Conservation (phyloP, 2,329 filamentous ascomycete species). For the Aspergillus amoenus region DNA sequence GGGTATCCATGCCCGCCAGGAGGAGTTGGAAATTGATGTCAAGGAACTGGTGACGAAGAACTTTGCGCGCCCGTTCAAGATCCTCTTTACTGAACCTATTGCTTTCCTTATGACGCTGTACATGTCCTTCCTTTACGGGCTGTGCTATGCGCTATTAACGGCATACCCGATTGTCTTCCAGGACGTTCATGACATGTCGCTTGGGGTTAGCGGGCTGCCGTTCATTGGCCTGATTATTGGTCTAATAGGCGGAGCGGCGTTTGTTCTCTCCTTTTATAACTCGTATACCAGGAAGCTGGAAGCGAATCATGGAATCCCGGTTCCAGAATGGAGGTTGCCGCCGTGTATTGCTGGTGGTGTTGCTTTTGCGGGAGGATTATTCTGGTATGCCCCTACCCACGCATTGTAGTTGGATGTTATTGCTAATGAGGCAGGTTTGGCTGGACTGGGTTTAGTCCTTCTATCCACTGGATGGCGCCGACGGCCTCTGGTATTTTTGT, state of each 20-base stretch:
- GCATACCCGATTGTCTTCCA: slow-evolving; percentile 24
- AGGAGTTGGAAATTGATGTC: slow-evolving; percentile 21
- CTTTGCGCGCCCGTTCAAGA: slow-evolving; percentile 20
- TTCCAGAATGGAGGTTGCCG: slow-evolving; percentile 26
- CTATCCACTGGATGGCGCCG: slow-evolving; percentile 26
- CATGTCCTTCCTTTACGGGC: slow-evolving; percentile 24
- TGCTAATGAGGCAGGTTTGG: slow-evolving; percentile 21
- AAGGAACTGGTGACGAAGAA: slow-evolving; percentile 21
- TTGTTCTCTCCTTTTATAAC: slow-evolving; percentile 18
- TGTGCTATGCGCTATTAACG: slow-evolving; percentile 21
- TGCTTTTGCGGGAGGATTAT: slow-evolving; percentile 22
- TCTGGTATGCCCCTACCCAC: slow-evolving; percentile 16
- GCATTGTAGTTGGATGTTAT: no score
- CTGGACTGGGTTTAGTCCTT: slow-evolving; percentile 21
- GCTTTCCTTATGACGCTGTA: slow-evolving; percentile 26
- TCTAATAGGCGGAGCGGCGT: slow-evolving; percentile 14
- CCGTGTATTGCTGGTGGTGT: slow-evolving; percentile 22
- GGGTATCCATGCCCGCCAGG: slow-evolving; percentile 24
- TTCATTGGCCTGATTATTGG: slow-evolving; percentile 25
- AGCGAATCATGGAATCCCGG: slow-evolving; percentile 18
- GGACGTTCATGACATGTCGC: slow-evolving; percentile 16
- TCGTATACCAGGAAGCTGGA: slow-evolving; percentile 18
- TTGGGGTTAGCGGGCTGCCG: slow-evolving; percentile 16
- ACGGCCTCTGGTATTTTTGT: slow-evolving; percentile 21
- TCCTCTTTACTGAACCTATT: slow-evolving; percentile 26